phyloP scores from a whole-genome alignment of 2,329 filamentous ascomycete species.

The Colletotrichum neosansevieriae region DNA sequence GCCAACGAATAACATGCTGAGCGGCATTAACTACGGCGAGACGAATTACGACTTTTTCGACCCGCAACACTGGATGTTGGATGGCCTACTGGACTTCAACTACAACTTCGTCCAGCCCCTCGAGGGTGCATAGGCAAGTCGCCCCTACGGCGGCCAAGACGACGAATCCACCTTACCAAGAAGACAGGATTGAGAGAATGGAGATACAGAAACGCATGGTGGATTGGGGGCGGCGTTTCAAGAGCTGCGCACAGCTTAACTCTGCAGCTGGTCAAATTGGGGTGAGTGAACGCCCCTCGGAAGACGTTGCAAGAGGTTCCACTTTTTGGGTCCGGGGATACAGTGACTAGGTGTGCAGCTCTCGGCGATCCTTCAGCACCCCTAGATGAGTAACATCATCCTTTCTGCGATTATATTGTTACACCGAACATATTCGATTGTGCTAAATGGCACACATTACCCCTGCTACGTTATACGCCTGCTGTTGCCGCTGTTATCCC shows the following conservation, averaged over 20 bases:
- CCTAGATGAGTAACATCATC: constrained; percentile 27
- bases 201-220: not conserved
- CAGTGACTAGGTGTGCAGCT: constrained; percentile 38
- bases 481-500: constrained; percentile 26
- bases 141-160: not conserved
- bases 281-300: constrained; percentile 38
- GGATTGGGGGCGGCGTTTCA: constrained; percentile 29
- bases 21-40: constrained; percentile 70
- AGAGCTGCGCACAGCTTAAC: constrained; percentile 8
- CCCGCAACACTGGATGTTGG: constrained; percentile 92
- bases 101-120: constrained; percentile 71
- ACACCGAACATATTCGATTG: constrained; percentile 2
- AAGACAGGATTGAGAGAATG: not conserved
- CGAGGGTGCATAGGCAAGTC: constrained; percentile 60
- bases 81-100: constrained; percentile 85
- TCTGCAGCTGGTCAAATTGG: constrained; percentile 25
- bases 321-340: constrained; percentile 33
- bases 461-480: constrained; percentile 21
- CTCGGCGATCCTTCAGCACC: constrained; percentile 25
- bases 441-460: constrained; percentile 10
- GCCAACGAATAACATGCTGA: constrained; percentile 58
- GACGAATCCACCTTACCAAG: not conserved
- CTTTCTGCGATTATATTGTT: constrained; percentile 2
- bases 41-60: constrained; percentile 90
- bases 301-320: constrained; percentile 27